These are phyloP conservation scores for Begonia masoniana DNA, from an alignment of 306 rosid species.

Conservation along the genomic window DNA sequence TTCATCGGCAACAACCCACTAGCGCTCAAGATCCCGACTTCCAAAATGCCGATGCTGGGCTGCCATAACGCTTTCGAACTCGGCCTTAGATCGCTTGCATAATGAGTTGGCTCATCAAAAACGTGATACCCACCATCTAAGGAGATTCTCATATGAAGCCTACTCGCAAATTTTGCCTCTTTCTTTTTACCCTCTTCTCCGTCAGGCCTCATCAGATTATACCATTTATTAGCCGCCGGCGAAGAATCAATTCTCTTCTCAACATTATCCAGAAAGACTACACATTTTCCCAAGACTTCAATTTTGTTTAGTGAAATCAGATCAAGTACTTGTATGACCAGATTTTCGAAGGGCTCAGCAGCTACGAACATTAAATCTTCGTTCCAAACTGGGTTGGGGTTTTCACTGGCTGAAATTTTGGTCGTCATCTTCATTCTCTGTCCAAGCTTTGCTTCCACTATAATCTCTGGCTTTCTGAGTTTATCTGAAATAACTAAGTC, in stretches of 20 bases:
- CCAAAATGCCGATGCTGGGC: constrained; percentile 30
- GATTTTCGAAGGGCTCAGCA: constrained; percentile 31
- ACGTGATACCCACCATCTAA: constrained; percentile 51
- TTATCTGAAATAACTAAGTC: constrained; percentile 14
- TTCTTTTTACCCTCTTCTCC: background rate
- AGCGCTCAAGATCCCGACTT: constrained; percentile 33
- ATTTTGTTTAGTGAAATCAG: constrained; percentile 6
- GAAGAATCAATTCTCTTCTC: constrained; percentile 13
- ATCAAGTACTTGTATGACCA: constrained; percentile 24
- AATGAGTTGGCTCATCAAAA: constrained; percentile 35
- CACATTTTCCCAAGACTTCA: constrained; percentile 20
- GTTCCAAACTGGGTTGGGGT: constrained; percentile 27
- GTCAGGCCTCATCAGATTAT: constrained; percentile 12
- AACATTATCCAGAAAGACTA: constrained; percentile 17
- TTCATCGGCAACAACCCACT: constrained; percentile 28
- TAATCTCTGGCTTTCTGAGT: constrained; percentile 11
- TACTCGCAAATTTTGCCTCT: constrained; percentile 29
- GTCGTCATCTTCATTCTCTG: constrained; percentile 14
- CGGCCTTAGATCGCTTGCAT: constrained; percentile 34
- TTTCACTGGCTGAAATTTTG: constrained; percentile 16
- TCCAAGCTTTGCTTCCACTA: constrained; percentile 30
- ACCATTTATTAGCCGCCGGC: constrained; percentile 12
- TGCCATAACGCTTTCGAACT: constrained; percentile 13
- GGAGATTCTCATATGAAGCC: constrained; percentile 27
- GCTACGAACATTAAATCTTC: constrained; percentile 39